phyloP scores from a whole-genome alignment of 1,284 basidiomycete species.

The Malassezia yamatoensis region DNA sequence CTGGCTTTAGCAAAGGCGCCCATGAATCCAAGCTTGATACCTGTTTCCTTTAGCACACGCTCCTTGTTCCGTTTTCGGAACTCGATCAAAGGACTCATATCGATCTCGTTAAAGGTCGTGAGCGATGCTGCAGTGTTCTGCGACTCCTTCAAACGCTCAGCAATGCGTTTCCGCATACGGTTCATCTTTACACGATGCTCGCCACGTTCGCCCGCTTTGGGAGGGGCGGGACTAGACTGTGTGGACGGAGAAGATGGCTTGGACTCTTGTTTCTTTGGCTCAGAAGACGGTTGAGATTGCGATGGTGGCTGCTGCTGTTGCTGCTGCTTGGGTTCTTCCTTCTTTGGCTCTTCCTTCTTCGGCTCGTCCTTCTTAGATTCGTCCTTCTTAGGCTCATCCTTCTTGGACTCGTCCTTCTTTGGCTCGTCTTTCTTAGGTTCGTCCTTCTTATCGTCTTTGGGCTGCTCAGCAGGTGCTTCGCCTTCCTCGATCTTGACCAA shows the following conservation, averaged over 20 bases:
- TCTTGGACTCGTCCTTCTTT: constrained; percentile 17
- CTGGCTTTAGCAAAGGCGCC: constrained; percentile 86
- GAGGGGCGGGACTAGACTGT: constrained; percentile 15
- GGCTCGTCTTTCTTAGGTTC: constrained; percentile 49
- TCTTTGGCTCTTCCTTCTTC: constrained; percentile 51
- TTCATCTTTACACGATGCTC: constrained; percentile 66
- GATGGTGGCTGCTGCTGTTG: constrained; percentile 21
- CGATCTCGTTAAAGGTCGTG: constrained; percentile 99
- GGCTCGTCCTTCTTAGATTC: constrained; percentile 41
- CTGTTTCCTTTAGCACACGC: constrained; percentile 76
- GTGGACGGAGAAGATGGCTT: constrained; percentile 18
- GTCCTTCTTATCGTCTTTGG: constrained; percentile 47
- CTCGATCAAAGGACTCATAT: constrained; percentile 90
- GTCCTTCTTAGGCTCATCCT: constrained; percentile 45
- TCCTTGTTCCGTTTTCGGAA: constrained; percentile 96
- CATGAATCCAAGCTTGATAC: constrained; percentile 98
- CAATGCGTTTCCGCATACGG: constrained; percentile 84
- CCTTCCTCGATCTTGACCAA: constrained; percentile 83
- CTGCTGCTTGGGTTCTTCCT: constrained; percentile 15
- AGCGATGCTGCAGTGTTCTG: constrained; percentile 93
- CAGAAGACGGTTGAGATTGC: constrained; percentile 4
- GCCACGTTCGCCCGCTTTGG: constrained; percentile 53
- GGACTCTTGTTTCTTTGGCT: constrained; percentile 9
- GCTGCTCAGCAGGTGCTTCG: constrained; percentile 52
- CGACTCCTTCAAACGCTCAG: constrained; percentile 93